These are phyloP conservation scores for Penicillium sp. DNA, from an alignment of 2,329 filamentous ascomycete species.

Conservation along the genomic window DNA sequence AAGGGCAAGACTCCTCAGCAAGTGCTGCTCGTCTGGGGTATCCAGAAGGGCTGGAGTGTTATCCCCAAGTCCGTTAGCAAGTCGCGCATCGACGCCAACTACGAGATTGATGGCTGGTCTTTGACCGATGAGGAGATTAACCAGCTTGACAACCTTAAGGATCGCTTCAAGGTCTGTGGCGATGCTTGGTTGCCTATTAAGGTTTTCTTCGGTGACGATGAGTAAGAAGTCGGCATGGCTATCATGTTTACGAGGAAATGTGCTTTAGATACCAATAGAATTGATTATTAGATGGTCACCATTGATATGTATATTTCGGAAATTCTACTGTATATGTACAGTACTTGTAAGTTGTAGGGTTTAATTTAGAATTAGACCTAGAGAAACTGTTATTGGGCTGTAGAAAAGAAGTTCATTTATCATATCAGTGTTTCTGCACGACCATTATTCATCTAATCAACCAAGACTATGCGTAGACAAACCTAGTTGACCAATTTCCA, in stretches of 20 bases:
- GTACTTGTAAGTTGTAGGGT: background rate
- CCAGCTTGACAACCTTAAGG: slow-evolving; percentile 66
- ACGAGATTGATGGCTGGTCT: slow-evolving; percentile 71
- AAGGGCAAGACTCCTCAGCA: slow-evolving; percentile 58
- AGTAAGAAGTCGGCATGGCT: slow-evolving; percentile 51
- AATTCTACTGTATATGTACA: background rate
- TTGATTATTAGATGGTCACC: background rate
- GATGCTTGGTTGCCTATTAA: slow-evolving; percentile 71
- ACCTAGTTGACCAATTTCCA: background rate
- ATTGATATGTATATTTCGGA: background rate
- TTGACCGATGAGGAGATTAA: slow-evolving; percentile 72
- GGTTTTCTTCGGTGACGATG: slow-evolving; percentile 82
- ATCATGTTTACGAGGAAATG: slow-evolving; percentile 19
- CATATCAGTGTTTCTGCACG: background rate
- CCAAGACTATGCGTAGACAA: too few species aligned
- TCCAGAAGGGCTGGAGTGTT: slow-evolving; percentile 78
- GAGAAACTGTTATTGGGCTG: background rate
- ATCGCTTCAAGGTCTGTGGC: slow-evolving; percentile 80
- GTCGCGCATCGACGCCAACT: slow-evolving; percentile 74
- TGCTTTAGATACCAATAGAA: slow-evolving; percentile 24
- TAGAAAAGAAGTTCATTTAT: background rate
- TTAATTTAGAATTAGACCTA: background rate
- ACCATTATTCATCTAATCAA: background rate
- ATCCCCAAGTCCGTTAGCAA: slow-evolving; percentile 82
- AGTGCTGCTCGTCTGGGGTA: slow-evolving; percentile 67